These are phyloP conservation scores for Colletotrichum zoysiae DNA, from an alignment of 2,329 filamentous ascomycete species.

Conservation along the genomic window DNA sequence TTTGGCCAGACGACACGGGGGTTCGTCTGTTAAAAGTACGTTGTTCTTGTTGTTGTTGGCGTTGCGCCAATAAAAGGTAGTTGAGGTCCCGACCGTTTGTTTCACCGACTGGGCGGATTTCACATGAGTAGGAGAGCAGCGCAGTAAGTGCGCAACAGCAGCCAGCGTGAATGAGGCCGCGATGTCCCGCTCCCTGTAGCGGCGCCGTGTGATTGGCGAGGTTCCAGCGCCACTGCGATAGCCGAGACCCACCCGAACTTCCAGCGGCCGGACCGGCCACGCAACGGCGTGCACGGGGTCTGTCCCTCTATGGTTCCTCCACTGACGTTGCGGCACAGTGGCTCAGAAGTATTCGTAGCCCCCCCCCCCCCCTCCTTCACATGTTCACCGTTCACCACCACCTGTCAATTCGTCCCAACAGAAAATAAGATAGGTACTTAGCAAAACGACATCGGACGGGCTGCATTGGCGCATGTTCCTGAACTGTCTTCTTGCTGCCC, in stretches of 20 bases:
- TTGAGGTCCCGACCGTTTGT: conserved; percentile 25
- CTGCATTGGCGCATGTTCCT: conserved; percentile 33
- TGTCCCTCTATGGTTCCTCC: neutral
- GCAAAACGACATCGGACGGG: conserved; percentile 22
- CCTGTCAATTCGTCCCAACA: conserved; percentile 33
- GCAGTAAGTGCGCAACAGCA: neutral
- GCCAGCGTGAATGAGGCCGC: neutral
- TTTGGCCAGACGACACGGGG: neutral
- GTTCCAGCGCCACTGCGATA: conserved; percentile 40
- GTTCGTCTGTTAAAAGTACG: conserved; percentile 12
- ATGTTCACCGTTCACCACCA: conserved; percentile 13
- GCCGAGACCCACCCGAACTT: conserved; percentile 38
- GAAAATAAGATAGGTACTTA: neutral
- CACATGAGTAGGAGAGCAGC: conserved; percentile 36
- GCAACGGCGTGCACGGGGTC: conserved; percentile 34
- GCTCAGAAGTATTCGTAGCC: neutral
- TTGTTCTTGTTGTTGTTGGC: neutral
- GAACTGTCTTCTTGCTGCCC: neutral
- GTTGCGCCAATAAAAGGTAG: conserved; percentile 20
- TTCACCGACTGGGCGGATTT: conserved; percentile 39
- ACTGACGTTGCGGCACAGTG: conserved; percentile 8
- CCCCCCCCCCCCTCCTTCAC: conserved; percentile 20
- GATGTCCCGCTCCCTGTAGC: conserved; percentile 38
- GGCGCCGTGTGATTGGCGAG: conserved; percentile 40
- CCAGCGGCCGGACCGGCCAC: conserved; percentile 36